Evolutionary conservation across 2,329 filamentous ascomycete genomes (phyloP).

Genomic region (Ilyonectria sp.): DNA sequence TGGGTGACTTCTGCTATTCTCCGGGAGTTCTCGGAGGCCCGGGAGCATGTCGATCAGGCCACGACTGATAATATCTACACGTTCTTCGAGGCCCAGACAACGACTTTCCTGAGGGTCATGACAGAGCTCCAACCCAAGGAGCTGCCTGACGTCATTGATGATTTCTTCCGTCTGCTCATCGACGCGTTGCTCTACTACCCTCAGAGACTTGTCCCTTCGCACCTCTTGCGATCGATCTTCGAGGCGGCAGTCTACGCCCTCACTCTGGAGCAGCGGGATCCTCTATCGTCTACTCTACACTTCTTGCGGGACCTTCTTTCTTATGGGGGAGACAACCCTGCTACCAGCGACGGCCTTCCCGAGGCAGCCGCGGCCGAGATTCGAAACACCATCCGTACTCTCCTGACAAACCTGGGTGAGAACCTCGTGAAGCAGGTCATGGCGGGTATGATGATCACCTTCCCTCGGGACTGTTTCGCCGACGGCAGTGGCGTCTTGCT

Average conservation of each 20-base stretch:
- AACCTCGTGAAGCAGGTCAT: conserved; percentile 88
- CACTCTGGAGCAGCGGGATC: conserved; percentile 91
- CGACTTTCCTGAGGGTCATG: conserved; percentile 89
- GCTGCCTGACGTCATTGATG: conserved; percentile 89
- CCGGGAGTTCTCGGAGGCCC: conserved; percentile 93
- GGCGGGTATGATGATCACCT: conserved; percentile 99
- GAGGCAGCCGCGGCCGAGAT: conserved; percentile 77
- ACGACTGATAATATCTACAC: conserved; percentile 91
- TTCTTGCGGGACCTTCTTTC: conserved; percentile 93
- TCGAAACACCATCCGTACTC: conserved; percentile 78
- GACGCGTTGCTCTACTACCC: conserved; percentile 96
- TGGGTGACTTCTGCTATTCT: conserved; percentile 97
- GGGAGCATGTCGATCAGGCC: conserved; percentile 85
- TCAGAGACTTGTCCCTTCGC: conserved; percentile 83
- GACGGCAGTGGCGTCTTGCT: conserved; percentile 95
- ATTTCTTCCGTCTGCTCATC: conserved; percentile 94
- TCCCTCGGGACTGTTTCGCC: conserved; percentile 94
- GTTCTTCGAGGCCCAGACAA: conserved; percentile 95
- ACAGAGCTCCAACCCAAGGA: conserved; percentile 84
- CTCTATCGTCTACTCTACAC: conserved; percentile 91
- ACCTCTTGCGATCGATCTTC: conserved; percentile 86
- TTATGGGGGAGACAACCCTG: conserved; percentile 85
- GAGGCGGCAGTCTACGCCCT: conserved; percentile 89
- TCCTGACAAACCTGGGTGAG: conserved; percentile 81
- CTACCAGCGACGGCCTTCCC: conserved; percentile 70